A percentile compares a stretch with the other conserved stretches of the same genome.
Conservation (phyloP, 225 moss, liverwort and hornwort genomes). For the Rhytidiadelphus loreus region DNA sequence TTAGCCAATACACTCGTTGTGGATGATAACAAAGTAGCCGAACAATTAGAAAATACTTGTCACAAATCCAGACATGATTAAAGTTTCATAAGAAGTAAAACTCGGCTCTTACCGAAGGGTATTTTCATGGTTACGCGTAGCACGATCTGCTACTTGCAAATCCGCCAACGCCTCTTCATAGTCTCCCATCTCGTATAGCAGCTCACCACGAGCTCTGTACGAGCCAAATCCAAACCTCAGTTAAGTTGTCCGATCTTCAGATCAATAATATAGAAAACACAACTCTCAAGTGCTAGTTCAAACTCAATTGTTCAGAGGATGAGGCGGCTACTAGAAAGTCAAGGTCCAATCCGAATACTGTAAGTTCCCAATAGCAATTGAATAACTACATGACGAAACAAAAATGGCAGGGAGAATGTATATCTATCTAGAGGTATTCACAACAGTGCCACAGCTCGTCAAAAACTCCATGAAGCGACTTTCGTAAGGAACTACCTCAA, state of each 20-base stretch:
- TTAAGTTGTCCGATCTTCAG: neutral
- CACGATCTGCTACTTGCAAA: conserved; percentile 29
- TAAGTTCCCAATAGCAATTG: neutral
- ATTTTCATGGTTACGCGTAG: conserved; percentile 20
- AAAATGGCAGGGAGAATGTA: neutral
- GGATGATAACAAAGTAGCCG: neutral
- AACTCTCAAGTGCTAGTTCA: neutral
- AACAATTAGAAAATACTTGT: neutral
- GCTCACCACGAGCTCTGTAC: conserved; percentile 36
- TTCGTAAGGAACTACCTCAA: conserved; percentile 18
- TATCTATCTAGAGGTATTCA: neutral
- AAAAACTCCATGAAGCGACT: neutral
- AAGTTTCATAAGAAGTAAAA: neutral
- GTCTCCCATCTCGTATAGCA: conserved; percentile 32
- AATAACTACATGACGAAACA: neutral
- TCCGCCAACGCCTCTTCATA: conserved; percentile 33
- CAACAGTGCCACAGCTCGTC: neutral
- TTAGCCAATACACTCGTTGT: neutral
- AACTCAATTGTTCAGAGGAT: neutral
- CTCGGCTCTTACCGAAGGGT: conserved; percentile 21
- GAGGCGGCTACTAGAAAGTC: neutral
- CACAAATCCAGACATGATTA: neutral
- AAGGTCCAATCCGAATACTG: neutral
- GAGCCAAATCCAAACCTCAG: neutral
- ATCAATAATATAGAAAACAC: neutral